phyloP scores from a whole-genome alignment of 2,329 filamentous ascomycete species.

The Macrophomina pseudophaseolina region DNA sequence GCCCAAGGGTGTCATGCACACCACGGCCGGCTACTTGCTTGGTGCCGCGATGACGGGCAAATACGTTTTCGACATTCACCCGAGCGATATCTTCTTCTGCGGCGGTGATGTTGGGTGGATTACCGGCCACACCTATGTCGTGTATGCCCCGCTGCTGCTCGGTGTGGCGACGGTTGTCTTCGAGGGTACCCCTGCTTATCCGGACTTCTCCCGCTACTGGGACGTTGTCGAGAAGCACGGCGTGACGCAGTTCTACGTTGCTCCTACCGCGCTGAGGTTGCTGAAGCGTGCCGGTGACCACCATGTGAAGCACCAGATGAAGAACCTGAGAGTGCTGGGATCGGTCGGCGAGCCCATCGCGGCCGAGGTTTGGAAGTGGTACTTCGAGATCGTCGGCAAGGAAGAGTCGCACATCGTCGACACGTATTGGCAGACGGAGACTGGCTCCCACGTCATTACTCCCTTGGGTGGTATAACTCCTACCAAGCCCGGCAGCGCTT shows the following conservation, averaged over 20 bases:
- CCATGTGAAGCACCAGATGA: conserved; percentile 88
- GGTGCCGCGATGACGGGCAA: conserved; percentile 93
- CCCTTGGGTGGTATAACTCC: conserved; percentile 91
- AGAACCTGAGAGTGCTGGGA: conserved; percentile 84
- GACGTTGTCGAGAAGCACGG: conserved; percentile 95
- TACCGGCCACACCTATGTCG: conserved; percentile 97
- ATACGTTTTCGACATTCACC: conserved; percentile 98
- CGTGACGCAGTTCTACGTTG: conserved; percentile 98
- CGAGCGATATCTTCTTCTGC: conserved; percentile 93
- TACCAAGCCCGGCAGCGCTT: conserved; percentile 95
- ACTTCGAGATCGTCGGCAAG: conserved; percentile 93
- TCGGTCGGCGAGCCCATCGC: conserved; percentile 98
- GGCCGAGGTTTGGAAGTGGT: conserved; percentile 99
- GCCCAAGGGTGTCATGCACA: conserved; percentile 99
- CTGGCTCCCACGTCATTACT: conserved; percentile 93
- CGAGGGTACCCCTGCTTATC: conserved; percentile 96
- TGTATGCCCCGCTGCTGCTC: conserved; percentile 91
- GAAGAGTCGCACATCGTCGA: conserved; percentile 89
- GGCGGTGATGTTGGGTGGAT: conserved; percentile 99
- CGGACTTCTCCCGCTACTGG: conserved; percentile 98
- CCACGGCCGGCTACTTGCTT: conserved; percentile 91
- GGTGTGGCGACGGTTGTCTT: conserved; percentile 96
- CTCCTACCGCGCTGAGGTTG: conserved; percentile 88
- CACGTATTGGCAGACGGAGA: conserved; percentile 99
- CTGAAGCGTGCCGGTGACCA: conserved; percentile 95